Evolutionary conservation across 2,329 filamentous ascomycete species (phyloP).

Genomic region (Ceratocystis smalleyi): DNA sequence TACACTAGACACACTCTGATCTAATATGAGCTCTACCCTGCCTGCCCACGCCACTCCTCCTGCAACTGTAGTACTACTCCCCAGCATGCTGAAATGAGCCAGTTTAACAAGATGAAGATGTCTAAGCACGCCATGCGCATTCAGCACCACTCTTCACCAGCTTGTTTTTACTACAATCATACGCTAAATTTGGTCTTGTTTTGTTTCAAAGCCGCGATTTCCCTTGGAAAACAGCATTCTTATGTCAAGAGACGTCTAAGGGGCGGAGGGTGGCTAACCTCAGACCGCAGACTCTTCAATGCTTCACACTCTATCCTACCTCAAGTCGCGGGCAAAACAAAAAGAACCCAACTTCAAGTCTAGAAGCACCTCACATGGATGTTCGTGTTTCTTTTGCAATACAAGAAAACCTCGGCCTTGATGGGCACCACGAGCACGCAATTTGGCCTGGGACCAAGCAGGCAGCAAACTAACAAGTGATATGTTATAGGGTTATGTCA

Average conservation of each 20-base stretch:
- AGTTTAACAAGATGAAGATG: too few species aligned
- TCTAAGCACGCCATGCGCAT: too few species aligned
- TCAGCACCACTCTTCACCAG: background rate
- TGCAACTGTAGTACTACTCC: background rate
- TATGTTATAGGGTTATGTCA: background rate
- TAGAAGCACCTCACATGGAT: background rate
- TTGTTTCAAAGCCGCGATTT: background rate
- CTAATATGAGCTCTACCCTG: background rate
- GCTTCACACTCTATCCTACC: background rate
- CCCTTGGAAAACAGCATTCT: background rate
- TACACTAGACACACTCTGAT: background rate
- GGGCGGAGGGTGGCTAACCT: background rate
- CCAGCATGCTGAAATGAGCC: too few species aligned
- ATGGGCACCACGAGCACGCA: too few species aligned
- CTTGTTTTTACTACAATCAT: too few species aligned
- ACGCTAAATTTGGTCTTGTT: background rate
- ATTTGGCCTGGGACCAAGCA: too few species aligned
- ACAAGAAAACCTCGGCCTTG: too few species aligned
- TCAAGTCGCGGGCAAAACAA: too few species aligned
- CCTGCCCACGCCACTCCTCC: background rate
- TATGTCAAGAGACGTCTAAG: background rate
- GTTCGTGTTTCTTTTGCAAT: background rate
- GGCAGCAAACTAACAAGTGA: background rate
- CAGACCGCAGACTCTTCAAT: background rate
- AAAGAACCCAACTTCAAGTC: too few species aligned